These are phyloP conservation scores for Malus hybrid DNA, from an alignment of 331 rosid genomes.

Conservation along the genomic window DNA sequence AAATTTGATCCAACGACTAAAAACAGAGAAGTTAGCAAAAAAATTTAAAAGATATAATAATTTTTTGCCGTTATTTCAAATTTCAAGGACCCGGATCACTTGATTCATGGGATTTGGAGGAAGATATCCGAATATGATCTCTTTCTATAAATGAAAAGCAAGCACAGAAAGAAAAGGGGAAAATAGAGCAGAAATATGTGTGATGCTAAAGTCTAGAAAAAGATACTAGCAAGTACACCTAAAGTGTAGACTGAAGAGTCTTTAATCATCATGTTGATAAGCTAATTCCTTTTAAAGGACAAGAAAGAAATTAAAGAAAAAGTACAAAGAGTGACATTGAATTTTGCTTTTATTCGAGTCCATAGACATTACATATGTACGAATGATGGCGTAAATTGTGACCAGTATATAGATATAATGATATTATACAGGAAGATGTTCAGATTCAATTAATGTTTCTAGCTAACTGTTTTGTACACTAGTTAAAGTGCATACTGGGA, in stretches of 20 bases:
- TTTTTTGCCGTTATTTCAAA: too few relatives aligned
- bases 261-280: constrained; percentile 45
- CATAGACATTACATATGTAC: not conserved
- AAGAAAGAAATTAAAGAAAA: constrained; percentile 22
- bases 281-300: constrained; percentile 26
- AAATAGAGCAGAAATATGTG: constrained; percentile 19
- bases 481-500: not conserved
- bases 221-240: constrained; percentile 29
- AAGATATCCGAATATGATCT: rapidly evolving
- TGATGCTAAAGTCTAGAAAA: constrained; percentile 15
- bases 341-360: constrained; percentile 16
- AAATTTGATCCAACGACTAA: too few relatives aligned
- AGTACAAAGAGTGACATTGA: constrained; percentile 25
- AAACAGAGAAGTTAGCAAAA: too few relatives aligned
- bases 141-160: constrained; percentile 24
- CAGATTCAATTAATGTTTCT: not conserved
- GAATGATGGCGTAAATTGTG: not conserved
- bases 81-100: too few relatives aligned
- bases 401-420: not conserved
- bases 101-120: rapidly evolving
- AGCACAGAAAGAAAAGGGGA: constrained; percentile 24
- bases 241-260: constrained; percentile 37
- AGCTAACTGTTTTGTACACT: not conserved
- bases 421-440: not conserved
- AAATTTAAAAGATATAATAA: too few relatives aligned